These are phyloP conservation scores for Singerocomus inundabilis DNA, from an alignment of 1,284 basidiomycete genomes.

Conservation along the genomic window DNA sequence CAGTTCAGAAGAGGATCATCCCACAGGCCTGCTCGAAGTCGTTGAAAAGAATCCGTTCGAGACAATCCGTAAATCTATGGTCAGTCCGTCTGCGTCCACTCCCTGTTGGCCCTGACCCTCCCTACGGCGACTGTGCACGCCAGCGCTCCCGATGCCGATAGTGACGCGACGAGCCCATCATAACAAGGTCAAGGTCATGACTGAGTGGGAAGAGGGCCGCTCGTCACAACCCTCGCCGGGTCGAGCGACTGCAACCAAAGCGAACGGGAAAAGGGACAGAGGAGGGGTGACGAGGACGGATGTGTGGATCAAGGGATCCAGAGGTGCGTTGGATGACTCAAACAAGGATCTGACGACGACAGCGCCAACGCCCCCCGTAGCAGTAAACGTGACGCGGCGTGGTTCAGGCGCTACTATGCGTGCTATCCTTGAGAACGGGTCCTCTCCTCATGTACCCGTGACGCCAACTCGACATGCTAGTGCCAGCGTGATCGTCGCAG, in stretches of 20 bases:
- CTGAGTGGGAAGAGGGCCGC: constrained; percentile 15
- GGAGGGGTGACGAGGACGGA: constrained; percentile 33
- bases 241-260: no score
- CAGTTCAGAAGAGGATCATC: constrained; percentile 36
- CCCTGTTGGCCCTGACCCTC: background rate
- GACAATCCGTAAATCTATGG: constrained; percentile 18
- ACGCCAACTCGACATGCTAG: background rate
- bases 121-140: background rate
- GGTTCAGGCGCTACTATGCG: constrained; percentile 5
- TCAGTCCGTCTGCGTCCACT: background rate
- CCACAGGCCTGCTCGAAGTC: constrained; percentile 40
- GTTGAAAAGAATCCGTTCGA: constrained; percentile 61
- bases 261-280: no score
- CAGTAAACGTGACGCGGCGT: background rate
- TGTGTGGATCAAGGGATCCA: constrained; percentile 15
- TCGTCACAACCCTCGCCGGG: background rate
- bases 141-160: constrained; percentile 9
- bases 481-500: background rate
- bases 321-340: constrained; percentile 4
- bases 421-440: background rate
- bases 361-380: background rate
- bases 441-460: background rate
- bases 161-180: background rate
- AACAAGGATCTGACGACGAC: constrained; percentile 16
- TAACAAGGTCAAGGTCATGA: constrained; percentile 1